Conservation (phyloP, 2,329 filamentous ascomycete genomes). For the Grosmannia clavigera region DNA sequence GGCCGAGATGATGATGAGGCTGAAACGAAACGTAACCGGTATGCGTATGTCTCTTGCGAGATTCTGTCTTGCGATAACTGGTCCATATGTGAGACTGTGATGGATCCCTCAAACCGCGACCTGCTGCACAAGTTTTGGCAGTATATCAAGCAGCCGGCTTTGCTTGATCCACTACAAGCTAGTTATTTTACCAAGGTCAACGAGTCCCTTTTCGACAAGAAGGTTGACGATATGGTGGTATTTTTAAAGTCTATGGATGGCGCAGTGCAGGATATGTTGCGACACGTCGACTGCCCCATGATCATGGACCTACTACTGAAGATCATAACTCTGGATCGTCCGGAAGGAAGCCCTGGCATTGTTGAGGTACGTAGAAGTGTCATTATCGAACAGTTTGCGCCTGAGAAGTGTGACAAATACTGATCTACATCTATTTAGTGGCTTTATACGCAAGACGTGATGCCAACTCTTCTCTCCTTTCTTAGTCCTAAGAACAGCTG, state of each 20-base stretch:
- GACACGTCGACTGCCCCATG: constrained; percentile 94
- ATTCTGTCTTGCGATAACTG: constrained; percentile 91
- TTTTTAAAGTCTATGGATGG: constrained; percentile 76
- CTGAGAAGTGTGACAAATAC: not conserved
- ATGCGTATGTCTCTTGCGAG: constrained; percentile 87
- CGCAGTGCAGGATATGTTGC: constrained; percentile 73
- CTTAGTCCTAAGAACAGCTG: constrained; percentile 74
- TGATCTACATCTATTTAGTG: constrained; percentile 41
- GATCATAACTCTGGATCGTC: constrained; percentile 91
- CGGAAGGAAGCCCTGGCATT: constrained; percentile 79
- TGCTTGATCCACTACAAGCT: constrained; percentile 84
- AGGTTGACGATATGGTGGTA: constrained; percentile 92
- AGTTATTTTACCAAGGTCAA: constrained; percentile 99
- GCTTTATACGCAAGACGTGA: constrained; percentile 80
- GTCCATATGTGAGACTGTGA: constrained; percentile 87
- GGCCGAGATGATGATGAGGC: constrained; percentile 51
- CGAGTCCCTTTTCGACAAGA: constrained; percentile 92
- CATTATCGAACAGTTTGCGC: too few species aligned
- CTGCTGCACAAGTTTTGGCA: constrained; percentile 80
- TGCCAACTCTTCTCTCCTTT: constrained; percentile 77
- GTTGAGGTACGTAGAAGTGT: constrained; percentile 54
- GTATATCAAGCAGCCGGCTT: constrained; percentile 72
- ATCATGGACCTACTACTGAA: constrained; percentile 96
- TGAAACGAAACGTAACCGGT: constrained; percentile 85
- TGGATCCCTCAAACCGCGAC: constrained; percentile 56